Conservation (phyloP, 2,329 filamentous ascomycete species). For the Furcasterigmium furcatum region DNA sequence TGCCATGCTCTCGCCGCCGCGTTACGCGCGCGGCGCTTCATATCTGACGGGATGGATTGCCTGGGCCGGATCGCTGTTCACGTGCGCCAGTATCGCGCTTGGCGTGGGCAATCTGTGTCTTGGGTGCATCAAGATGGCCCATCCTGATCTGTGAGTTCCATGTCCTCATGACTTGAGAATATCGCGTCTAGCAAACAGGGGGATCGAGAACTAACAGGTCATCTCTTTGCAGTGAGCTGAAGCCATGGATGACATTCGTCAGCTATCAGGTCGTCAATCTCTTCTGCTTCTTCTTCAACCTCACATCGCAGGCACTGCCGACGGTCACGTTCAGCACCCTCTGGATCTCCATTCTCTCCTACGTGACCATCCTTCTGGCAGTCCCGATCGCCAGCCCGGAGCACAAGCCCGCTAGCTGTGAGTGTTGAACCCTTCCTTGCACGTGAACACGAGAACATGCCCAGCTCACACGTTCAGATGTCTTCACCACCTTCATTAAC, state of each 20-base stretch:
- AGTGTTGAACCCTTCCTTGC: too few species aligned
- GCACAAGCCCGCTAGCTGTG: neutral
- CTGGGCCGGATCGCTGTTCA: too few species aligned
- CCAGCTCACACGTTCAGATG: conserved; percentile 19
- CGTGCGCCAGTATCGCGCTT: too few species aligned
- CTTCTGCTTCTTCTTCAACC: neutral
- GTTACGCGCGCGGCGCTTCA: too few species aligned
- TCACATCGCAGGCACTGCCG: neutral
- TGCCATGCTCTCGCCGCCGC: too few species aligned
- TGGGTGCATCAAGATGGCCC: too few species aligned
- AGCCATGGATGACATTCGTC: conserved; percentile 1
- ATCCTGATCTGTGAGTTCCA: neutral
- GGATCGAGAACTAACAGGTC: neutral
- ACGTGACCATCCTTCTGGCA: neutral
- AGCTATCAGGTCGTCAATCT: neutral
- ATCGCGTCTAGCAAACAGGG: too few species aligned
- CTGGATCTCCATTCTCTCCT: neutral
- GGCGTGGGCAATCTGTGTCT: too few species aligned
- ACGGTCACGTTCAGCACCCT: neutral
- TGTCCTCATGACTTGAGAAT: too few species aligned
- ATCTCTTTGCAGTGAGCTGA: neutral
- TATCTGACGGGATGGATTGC: too few species aligned
- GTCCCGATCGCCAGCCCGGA: neutral
- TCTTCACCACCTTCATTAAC: conserved; percentile 26
- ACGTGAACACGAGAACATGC: conserved; percentile 25